Base-by-base conservation (phyloP, 2,329 filamentous ascomycete species). In the Eutypa lata region DNA sequence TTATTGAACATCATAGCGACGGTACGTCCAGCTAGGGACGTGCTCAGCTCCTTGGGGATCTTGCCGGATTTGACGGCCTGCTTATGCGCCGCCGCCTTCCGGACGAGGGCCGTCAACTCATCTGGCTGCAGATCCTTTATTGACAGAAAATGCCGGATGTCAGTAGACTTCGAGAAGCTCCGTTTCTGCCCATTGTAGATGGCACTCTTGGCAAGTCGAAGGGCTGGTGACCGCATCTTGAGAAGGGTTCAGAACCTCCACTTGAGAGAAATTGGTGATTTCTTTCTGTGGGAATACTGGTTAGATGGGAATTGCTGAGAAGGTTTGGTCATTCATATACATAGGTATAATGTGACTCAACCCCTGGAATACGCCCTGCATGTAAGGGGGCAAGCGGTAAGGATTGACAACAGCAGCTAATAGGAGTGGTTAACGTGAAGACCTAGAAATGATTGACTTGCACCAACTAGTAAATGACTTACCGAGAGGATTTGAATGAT, bases 1-100 rank as follows among this genome's bases (percentile, higher is more conserved):
- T 99, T 99, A 80, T 82, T 95, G 78, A 99, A 99, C 80, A 95
- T 90, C 86, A 99, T 88, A 60, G 94, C 93, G 31, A 99, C 83
- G 0, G 91, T 92, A 71, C 90, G 85, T 49, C 90, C 89, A 1
- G 81, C 73, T 57, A 99, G 75, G 11, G 82, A 76, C 40, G 80
- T 78, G 50, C 80, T 75, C 51, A 95, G 75, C 43, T 78, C 74
- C 48, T 75, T 69, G 3, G 88, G 83, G 47, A 82, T 73, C 50
- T 80, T 76, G 45, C 84, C 83, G 19, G 84, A 82, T 71, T 95
- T 96, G 75, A 93, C 84, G 52, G 84, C 78, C 51, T 82, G 73
- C 72, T 97, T 97, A 75, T 90, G 84, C 43, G 80, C 73, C 22
- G 84, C 79, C 48, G 91, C 93, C 84, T 93, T 93, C 68, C 86